These are phyloP conservation scores for Asclepias syriaca DNA, from an alignment of 257 asterid species.

Conservation along the genomic window DNA sequence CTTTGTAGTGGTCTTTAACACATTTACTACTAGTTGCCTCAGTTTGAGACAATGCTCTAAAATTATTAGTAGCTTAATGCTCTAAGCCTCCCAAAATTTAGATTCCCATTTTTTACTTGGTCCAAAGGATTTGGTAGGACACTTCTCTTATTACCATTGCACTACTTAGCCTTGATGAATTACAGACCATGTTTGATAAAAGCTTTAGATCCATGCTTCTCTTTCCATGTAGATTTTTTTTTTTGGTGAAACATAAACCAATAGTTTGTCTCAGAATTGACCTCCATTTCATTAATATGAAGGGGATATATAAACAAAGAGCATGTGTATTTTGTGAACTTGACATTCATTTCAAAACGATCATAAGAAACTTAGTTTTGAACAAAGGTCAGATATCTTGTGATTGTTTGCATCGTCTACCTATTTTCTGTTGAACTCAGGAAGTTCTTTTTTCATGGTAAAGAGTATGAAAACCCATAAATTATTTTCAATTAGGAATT, in stretches of 20 bases:
- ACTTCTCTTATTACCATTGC: neutral
- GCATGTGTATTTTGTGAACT: neutral
- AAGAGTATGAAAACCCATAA: neutral
- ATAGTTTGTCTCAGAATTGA: neutral
- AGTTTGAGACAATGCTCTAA: neutral
- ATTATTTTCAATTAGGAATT: neutral
- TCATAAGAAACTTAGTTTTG: neutral
- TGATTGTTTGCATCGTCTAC: neutral
- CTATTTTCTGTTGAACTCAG: too few species aligned
- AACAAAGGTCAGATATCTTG: neutral
- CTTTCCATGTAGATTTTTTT: neutral
- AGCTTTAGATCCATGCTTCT: neutral
- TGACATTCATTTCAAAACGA: neutral
- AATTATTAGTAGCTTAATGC: neutral
- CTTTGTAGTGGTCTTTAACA: slow-evolving; percentile 3
- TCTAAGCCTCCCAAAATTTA: neutral
- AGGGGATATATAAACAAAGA: neutral
- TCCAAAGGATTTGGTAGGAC: neutral
- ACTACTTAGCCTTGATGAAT: neutral
- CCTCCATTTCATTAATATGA: neutral
- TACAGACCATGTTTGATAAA: neutral
- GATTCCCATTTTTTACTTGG: neutral
- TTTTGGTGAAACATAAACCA: neutral
- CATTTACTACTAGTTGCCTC: neutral
- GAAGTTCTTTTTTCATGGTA: neutral